phyloP scores from a whole-genome alignment of 2,329 filamentous ascomycete genomes.

The Thielaviopsis euricoi region DNA sequence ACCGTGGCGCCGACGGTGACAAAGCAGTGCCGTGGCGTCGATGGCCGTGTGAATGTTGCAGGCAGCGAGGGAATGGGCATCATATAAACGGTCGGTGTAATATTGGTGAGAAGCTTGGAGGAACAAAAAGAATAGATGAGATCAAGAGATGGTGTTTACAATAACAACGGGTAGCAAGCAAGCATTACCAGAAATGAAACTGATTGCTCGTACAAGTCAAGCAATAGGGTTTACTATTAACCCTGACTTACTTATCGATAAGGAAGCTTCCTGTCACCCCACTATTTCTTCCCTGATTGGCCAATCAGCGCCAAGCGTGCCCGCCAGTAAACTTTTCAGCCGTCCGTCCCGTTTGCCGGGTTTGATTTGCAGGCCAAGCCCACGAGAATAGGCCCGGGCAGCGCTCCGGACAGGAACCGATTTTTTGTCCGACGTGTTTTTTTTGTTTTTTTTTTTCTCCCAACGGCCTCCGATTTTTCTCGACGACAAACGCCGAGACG shows the following conservation, averaged over 20 bases:
- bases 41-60: background rate
- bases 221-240: background rate
- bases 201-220: background rate
- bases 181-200: background rate
- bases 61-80: constrained; percentile 13
- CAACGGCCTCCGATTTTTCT: too few relatives aligned
- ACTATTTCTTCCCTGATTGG: background rate
- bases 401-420: background rate
- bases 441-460: too few relatives aligned
- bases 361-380: background rate
- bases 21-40: constrained; percentile 38
- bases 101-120: background rate
- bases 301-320: constrained; percentile 2
- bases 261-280: background rate
- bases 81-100: too few relatives aligned
- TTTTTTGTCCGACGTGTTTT: too few relatives aligned
- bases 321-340: constrained; percentile 7
- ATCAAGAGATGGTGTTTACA: background rate
- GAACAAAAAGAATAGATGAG: background rate
- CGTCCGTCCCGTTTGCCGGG: background rate
- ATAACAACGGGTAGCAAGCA: too few relatives aligned
- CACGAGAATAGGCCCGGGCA: background rate
- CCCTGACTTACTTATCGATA: constrained; percentile 6
- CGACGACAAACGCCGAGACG: background rate
- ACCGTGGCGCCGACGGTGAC: constrained; percentile 89